Evolutionary conservation across 805 yeast species (phyloP).

Genomic region (Ogataea ramenticola): DNA sequence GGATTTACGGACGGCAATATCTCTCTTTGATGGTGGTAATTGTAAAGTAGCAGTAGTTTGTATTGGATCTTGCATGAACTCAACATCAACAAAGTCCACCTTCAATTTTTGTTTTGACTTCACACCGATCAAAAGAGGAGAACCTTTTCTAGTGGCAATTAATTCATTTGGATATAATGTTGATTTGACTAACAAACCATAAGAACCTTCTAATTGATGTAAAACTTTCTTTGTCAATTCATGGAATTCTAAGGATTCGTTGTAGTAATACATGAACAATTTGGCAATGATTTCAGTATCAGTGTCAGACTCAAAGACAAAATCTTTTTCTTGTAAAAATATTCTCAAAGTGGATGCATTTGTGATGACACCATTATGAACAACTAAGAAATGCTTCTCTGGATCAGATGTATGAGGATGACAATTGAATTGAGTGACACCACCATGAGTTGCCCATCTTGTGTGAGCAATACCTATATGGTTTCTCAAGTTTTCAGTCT

Average conservation of each 20-base stretch:
- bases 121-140: conserved; percentile 95
- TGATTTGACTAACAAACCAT: conserved; percentile 90
- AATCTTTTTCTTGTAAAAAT: conserved; percentile 73
- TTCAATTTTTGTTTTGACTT: conserved; percentile 91
- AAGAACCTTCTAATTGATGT: conserved; percentile 93
- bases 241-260: conserved; percentile 74
- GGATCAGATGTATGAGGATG: conserved; percentile 94
- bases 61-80: conserved; percentile 67
- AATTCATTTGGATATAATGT: conserved; percentile 91
- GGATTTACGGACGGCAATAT: conserved; percentile 22
- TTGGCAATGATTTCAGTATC: conserved; percentile 98
- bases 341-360: conserved; percentile 89
- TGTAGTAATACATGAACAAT: conserved; percentile 81
- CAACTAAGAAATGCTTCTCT: conserved; percentile 77
- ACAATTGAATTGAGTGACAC: conserved; percentile 77
- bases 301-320: conserved; percentile 81
- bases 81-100: conserved; percentile 97
- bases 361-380: conserved; percentile 97
- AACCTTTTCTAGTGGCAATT: conserved; percentile 96
- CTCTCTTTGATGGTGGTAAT: conserved; percentile 6
- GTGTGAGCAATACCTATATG: conserved; percentile 98
- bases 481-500: conserved; percentile 60
- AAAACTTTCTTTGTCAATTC: conserved; percentile 89
- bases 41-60: conserved; percentile 17
- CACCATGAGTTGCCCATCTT: conserved; percentile 99